Base-by-base conservation (phyloP, 768 basidiomycete genomes). In the Boletus pseudo-olivaceus region DNA sequence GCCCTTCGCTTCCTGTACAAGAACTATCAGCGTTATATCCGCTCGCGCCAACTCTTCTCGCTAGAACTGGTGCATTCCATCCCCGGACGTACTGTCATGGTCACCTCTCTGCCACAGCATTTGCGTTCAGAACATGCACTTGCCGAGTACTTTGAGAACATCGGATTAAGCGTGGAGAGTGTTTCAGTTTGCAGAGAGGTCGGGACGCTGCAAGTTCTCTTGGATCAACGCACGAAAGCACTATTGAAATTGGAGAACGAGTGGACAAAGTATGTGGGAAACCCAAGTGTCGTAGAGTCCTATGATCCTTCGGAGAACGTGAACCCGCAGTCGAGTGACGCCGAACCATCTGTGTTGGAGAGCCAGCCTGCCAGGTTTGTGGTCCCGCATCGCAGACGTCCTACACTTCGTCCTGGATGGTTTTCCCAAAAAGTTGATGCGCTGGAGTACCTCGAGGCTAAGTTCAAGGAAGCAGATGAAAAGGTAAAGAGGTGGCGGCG, bases 21-120 rank as follows among this genome's bases (percentile, higher is more conserved):
- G 58, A 97, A 95, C 69, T 98, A 94, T 69, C 80, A 83, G 37
- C 84, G 88, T 23, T 97, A 93, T 74, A 82, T 98, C 53, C 87
- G 87, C 23, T 85, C 92, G 0, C 85, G 97, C 1, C 97, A 98
- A 66, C 81, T 97, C 11, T 98, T 95, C 73, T 91, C 92, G 0
- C 77, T 99, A 34, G 94, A 98, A 67, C 83, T 97, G 17, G 94
- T 95, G 12, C 93, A 97, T 64, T 95, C 93, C 11, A 90, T 98
- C 41, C 87, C 95, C 0, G 93, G 94, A 1, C 85, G 96, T 23
- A 98, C 97, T 0, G 89, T 98, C 29, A 81, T 98, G 73, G 82
- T 97, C 38, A 87, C 89, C 17, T 80, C 83, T 47, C 78, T 98
- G 4, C 97, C 97, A 0, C 73, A 73, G n/a, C 88, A 95, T 58